A percentile compares a stretch with the other conserved stretches of the same genome.
phyloP scores from a whole-genome alignment of 345 rosid species.

The Clausena lansium region DNA sequence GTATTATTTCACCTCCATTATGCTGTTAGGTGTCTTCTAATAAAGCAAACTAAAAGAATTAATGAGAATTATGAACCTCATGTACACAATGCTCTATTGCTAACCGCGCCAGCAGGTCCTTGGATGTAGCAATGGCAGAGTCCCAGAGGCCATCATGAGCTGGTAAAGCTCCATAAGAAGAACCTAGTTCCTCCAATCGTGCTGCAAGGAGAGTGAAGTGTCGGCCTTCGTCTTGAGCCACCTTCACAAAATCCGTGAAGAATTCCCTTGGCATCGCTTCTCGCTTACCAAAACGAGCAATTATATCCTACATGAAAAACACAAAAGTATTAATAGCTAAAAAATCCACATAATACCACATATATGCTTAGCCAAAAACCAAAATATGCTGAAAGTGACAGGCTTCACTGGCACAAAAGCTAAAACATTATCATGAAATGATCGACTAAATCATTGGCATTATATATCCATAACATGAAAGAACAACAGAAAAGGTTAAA shows the following conservation, averaged over 20 bases:
- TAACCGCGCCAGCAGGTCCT: constrained; percentile 66
- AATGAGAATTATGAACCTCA: constrained; percentile 48
- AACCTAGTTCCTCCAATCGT: constrained; percentile 69
- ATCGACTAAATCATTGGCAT: background rate
- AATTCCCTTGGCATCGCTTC: constrained; percentile 93
- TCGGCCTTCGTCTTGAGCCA: constrained; percentile 89
- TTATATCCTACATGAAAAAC: constrained; percentile 56
- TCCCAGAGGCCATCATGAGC: constrained; percentile 95
- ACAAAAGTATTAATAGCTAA: background rate
- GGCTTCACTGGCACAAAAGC: background rate
- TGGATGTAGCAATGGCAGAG: constrained; percentile 79
- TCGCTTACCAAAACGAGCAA: constrained; percentile 87
- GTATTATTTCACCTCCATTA: background rate
- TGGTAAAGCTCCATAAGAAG: constrained; percentile 78
- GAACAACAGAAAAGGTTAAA: background rate
- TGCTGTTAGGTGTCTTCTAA: background rate
- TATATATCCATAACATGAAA: background rate
- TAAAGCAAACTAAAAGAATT: background rate
- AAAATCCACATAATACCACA: background rate
- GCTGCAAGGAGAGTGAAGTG: constrained; percentile 80
- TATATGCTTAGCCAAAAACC: background rate
- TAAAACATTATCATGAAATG: background rate
- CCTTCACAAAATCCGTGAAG: constrained; percentile 82
- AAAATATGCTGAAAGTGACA: background rate
- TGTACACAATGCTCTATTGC: constrained; percentile 92